phyloP scores from a whole-genome alignment of 2,329 filamentous ascomycete species.

The Rhexocercosporidium sp. region DNA sequence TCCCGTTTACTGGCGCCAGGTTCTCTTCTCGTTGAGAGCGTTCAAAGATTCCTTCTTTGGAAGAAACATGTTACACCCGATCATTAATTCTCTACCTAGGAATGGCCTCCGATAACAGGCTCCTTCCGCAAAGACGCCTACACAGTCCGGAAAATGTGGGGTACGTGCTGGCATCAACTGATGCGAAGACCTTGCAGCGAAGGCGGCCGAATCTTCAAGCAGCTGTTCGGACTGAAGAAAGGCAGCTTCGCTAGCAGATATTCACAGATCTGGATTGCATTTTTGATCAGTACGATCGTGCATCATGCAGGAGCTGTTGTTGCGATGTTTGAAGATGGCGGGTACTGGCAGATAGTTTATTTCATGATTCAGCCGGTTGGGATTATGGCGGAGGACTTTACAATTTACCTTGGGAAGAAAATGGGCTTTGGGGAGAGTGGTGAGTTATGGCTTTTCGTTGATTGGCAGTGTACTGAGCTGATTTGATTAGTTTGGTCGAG shows the following conservation, averaged over 20 bases:
- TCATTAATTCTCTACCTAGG: not conserved
- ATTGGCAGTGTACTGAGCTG: not conserved
- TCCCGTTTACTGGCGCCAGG: too few relatives aligned
- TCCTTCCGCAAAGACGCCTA: slow-evolving; percentile 5
- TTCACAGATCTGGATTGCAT: slow-evolving; percentile 16
- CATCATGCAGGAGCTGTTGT: slow-evolving; percentile 11
- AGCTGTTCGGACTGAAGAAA: not conserved
- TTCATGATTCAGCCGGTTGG: slow-evolving; percentile 11
- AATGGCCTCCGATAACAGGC: slow-evolving; percentile 14
- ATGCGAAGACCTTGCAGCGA: slow-evolving; percentile 7
- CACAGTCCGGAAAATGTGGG: slow-evolving; percentile 14
- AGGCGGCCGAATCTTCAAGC: not conserved
- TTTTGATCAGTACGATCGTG: not conserved
- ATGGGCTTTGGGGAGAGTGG: not conserved
- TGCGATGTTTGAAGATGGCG: slow-evolving; percentile 1
- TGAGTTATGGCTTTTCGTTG: not conserved
- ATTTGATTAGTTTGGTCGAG: not conserved
- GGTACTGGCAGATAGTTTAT: slow-evolving; percentile 1
- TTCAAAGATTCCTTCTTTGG: too few relatives aligned
- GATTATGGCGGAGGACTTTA: not conserved
- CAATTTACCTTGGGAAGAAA: not conserved
- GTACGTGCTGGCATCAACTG: slow-evolving; percentile 13
- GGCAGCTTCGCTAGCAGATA: slow-evolving; percentile 11
- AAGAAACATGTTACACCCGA: too few relatives aligned
- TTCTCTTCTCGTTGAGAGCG: too few relatives aligned